phyloP scores from a whole-genome alignment of 2,329 filamentous ascomycete genomes.

The Dendryphion nanum region DNA sequence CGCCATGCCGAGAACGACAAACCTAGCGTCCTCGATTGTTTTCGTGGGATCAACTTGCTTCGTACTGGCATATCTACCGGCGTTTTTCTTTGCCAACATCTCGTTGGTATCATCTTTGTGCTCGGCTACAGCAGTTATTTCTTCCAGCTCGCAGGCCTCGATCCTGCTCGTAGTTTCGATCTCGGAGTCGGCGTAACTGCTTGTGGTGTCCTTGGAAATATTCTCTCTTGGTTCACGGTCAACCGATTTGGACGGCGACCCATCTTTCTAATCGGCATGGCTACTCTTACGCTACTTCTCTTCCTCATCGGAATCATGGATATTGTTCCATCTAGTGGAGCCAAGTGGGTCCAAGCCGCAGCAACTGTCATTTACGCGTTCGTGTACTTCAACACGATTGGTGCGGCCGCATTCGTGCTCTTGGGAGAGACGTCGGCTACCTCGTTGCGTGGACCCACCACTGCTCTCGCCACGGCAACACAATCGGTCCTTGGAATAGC shows the following conservation, averaged over 20 bases:
- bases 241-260: slow-evolving; percentile 70
- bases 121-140: slow-evolving; percentile 47
- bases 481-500: slow-evolving; percentile 39
- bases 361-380: slow-evolving; percentile 46
- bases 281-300: slow-evolving; percentile 62
- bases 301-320: slow-evolving; percentile 53
- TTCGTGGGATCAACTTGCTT: slow-evolving; percentile 70
- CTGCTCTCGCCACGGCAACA: slow-evolving; percentile 46
- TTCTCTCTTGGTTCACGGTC: slow-evolving; percentile 74
- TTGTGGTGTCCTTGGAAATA: slow-evolving; percentile 69
- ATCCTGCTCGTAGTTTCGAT: slow-evolving; percentile 34
- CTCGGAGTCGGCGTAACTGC: slow-evolving; percentile 53
- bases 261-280: slow-evolving; percentile 69
- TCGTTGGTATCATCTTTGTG: slow-evolving; percentile 40
- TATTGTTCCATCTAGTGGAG: slow-evolving; percentile 50
- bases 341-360: slow-evolving; percentile 48
- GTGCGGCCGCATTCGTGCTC: slow-evolving; percentile 82
- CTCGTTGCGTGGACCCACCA: slow-evolving; percentile 73
- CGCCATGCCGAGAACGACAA: slow-evolving; percentile 65
- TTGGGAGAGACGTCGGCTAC: slow-evolving; percentile 78
- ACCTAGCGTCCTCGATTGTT: slow-evolving; percentile 74
- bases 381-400: slow-evolving; percentile 79
- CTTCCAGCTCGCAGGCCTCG: slow-evolving; percentile 43
- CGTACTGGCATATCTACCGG: slow-evolving; percentile 68
- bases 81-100: slow-evolving; percentile 43